Evolutionary conservation across 306 rosid species (phyloP).

Genomic region (Sophora flavescens): DNA sequence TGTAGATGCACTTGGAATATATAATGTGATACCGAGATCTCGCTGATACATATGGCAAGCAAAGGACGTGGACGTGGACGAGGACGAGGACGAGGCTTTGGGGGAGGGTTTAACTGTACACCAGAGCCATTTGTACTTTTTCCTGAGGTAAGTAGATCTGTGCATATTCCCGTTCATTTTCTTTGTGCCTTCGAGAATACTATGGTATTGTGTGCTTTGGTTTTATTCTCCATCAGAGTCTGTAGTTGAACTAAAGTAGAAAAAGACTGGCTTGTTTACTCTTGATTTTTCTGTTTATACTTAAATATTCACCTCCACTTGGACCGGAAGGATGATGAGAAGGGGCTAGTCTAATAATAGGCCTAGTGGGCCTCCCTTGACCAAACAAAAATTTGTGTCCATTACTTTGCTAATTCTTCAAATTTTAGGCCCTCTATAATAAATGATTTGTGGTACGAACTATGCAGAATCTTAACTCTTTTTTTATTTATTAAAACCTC

Average conservation of each 20-base stretch:
- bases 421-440: neutral
- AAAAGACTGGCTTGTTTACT: neutral
- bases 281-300: neutral
- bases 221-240: neutral
- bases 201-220: neutral
- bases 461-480: neutral
- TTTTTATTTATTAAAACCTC: neutral
- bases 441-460: neutral
- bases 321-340: neutral
- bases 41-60: constrained; percentile 39
- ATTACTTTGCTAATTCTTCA: neutral
- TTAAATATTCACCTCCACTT: neutral
- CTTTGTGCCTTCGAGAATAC: neutral
- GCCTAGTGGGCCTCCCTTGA: neutral
- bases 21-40: neutral
- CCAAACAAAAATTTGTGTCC: constrained; percentile 1
- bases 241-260: neutral
- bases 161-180: neutral
- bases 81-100: constrained; percentile 38
- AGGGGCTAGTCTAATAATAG: neutral
- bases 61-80: constrained; percentile 51
- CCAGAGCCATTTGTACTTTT: constrained; percentile 43
- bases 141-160: constrained; percentile 47
- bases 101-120: neutral
- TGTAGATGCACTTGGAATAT: neutral